Evolutionary conservation across 352 stramenopile genomes (phyloP).

Genomic region (Halophytophthora polymorphica): DNA sequence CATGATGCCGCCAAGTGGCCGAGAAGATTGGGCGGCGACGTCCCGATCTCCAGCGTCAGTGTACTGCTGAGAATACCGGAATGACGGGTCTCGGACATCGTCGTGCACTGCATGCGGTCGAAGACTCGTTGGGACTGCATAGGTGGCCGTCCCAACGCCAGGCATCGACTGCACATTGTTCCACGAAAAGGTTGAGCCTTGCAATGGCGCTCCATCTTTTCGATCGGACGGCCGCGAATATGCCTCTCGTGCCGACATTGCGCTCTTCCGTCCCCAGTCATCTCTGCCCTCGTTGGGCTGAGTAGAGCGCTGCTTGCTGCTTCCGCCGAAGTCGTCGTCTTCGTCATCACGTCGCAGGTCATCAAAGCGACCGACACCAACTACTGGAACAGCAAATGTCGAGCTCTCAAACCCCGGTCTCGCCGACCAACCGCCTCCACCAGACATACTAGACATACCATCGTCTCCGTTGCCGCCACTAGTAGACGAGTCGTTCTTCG

Average conservation of each 20-base stretch:
- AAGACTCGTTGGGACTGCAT: constrained; percentile 42
- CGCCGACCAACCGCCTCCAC: constrained; percentile 11
- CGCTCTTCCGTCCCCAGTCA: constrained; percentile 8
- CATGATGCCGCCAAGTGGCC: constrained; percentile 49
- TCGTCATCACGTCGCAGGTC: constrained; percentile 25
- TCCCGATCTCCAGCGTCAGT: not conserved
- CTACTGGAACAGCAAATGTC: constrained; percentile 9
- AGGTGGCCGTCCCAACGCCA: constrained; percentile 29
- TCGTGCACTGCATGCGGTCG: constrained; percentile 10
- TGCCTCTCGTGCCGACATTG: constrained; percentile 8
- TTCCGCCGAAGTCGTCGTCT: constrained; percentile 18
- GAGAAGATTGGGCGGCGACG: constrained; percentile 1
- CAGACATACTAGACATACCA: not conserved
- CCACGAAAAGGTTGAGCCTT: constrained; percentile 32
- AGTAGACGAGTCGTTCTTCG: constrained; percentile 21
- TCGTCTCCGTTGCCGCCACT: constrained; percentile 3
- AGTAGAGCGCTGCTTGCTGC: not conserved
- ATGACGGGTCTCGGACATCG: constrained; percentile 3
- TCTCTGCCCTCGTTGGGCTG: constrained; percentile 15
- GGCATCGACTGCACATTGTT: constrained; percentile 29
- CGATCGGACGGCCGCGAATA: constrained; percentile 18
- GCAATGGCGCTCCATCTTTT: constrained; percentile 9
- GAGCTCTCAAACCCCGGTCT: constrained; percentile 1
- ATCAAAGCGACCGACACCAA: constrained; percentile 62
- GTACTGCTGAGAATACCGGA: constrained; percentile 6